Evolutionary conservation across 2,329 filamentous ascomycete genomes (phyloP), one percentile per base, ranked within the genome.

Genomic region (Botryotinia narcissicola): DNA sequence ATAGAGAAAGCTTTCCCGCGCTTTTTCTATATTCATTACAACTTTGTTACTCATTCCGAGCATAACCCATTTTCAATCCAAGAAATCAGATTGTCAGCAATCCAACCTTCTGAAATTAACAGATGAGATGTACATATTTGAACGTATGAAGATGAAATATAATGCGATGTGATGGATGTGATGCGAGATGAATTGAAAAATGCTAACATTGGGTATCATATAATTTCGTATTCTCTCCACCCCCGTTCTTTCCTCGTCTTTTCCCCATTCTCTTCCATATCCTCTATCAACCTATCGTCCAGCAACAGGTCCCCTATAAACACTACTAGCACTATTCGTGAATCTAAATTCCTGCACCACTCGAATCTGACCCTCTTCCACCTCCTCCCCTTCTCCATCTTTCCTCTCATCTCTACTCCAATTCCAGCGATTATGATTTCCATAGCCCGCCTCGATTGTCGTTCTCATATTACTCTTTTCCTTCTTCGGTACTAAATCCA

Each of bases 401-500:
- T n/a, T 37, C 29, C 62, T 37, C 29, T 44, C 48, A 25, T 72
- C 60, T 9, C 46, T 5, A 37, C 37, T 66, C 60, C 44, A 42
- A 57, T 66, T 72, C 42, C 60, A 66, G 8, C 60, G 48, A 35
- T 61, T 32, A 32, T 59, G 67, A n/a, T 70, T 70, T 25, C 18
- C 14, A 42, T 42, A 29, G 12, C 62, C 70, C 14, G 48, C 70
- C 22, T 68, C 8, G 4, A 68, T 32, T 25, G 70, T 72, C 29
- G 70, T 72, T 4, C 6, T 68, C 62, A 72, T 60, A 29, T 60
- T 32, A 68, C 62, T 60, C 10, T 40, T 60, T 37, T 72, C 71
- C 35, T 72, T 72, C 29, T 60, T 68, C 29, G 70, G 70, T 40
- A 72, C 70, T 4, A 72, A 10, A 48, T 72, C 48, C 14, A 72